Conservation (phyloP, 495 filamentous ascomycete genomes). For the Daldinia bambusicola region DNA sequence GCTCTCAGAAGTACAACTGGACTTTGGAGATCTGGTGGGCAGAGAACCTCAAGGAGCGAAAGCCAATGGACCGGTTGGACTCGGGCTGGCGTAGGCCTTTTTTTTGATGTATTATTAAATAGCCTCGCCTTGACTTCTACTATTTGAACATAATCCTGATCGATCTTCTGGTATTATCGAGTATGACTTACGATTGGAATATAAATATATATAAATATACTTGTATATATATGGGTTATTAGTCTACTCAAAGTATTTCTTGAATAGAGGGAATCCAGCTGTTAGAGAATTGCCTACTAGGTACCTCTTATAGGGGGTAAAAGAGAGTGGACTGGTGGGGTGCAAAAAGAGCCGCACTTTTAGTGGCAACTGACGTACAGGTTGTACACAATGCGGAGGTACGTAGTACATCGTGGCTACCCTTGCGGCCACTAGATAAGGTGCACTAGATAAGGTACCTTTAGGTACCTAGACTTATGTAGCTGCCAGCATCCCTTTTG, state of each 20-base stretch:
- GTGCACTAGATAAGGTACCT: not conserved
- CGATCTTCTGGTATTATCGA: not conserved
- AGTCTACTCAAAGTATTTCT: too few relatives aligned
- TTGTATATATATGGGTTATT: not conserved
- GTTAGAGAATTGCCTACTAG: not conserved
- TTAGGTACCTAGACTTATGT: conserved; percentile 1
- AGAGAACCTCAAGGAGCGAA: conserved; percentile 47
- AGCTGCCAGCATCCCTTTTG: not conserved
- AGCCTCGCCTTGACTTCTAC: not conserved
- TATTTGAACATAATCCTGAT: conserved; percentile 4
- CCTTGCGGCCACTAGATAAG: not conserved
- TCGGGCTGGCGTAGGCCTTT: conserved; percentile 51
- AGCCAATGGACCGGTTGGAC: conserved; percentile 50
- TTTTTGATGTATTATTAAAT: conserved; percentile 3
- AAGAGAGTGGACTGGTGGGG: not conserved
- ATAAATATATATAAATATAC: not conserved
- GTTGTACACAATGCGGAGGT: conserved; percentile 5
- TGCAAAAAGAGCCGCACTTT: conserved; percentile 5
- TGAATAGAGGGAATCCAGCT: not conserved
- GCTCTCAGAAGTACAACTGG: conserved; percentile 85
- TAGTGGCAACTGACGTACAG: conserved; percentile 5
- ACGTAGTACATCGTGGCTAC: not conserved
- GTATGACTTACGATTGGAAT: not conserved
- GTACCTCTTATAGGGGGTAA: not conserved
- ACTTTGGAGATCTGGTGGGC: conserved; percentile 80